Percentiles rank a stretch among this genome's conserved stretches.
Conservation (phyloP, 805 yeast species). For the Sugiyamaella boreocaroliniensis region DNA sequence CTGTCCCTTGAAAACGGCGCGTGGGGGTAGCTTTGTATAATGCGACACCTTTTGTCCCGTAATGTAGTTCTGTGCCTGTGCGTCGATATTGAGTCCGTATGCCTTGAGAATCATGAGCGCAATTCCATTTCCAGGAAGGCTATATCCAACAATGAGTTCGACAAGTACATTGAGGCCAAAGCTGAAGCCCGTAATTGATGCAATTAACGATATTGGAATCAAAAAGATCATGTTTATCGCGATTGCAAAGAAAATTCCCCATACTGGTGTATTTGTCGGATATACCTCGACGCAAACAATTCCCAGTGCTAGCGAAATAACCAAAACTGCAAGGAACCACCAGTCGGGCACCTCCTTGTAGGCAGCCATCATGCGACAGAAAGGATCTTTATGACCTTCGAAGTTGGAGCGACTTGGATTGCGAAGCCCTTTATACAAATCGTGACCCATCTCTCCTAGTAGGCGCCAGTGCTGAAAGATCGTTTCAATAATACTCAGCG, state of each 20-base stretch:
- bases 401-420: conserved; percentile 29
- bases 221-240: conserved; percentile 50
- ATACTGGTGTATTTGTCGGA: conserved; percentile 31
- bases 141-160: conserved; percentile 58
- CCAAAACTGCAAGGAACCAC: conserved; percentile 52
- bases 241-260: conserved; percentile 55
- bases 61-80: conserved; percentile 57
- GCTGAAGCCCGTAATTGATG: conserved; percentile 51
- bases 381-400: conserved; percentile 14
- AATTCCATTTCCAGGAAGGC: conserved; percentile 52
- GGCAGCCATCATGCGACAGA: conserved; percentile 15
- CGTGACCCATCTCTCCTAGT: conserved; percentile 7
- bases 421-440: conserved; percentile 9
- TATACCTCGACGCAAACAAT: conserved; percentile 19
- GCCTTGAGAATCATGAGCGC: conserved; percentile 54
- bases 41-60: conserved; percentile 46
- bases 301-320: conserved; percentile 33
- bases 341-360: conserved; percentile 69
- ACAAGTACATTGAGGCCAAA: conserved; percentile 56
- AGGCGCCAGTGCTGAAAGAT: conserved; percentile 13
- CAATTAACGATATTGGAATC: conserved; percentile 55
- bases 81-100: conserved; percentile 39
- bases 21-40: conserved; percentile 36
- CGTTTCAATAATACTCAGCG: conserved; percentile 44
- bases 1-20: conserved; percentile 33